These are phyloP conservation scores for Rehmannia glutinosa DNA, from an alignment of 257 asterid genomes.

Conservation along the genomic window DNA sequence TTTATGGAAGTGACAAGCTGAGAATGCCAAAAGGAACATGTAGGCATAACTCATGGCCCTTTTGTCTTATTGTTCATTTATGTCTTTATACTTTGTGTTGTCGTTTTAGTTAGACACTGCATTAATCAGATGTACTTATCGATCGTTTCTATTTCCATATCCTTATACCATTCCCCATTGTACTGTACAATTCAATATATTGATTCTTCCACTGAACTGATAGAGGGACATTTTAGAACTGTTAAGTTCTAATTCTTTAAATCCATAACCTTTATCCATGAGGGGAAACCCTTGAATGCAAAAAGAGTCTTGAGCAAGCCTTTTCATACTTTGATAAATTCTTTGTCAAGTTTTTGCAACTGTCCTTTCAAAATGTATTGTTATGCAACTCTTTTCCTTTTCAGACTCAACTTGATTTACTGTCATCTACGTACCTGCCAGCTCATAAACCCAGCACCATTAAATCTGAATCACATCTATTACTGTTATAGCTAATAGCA, in stretches of 20 bases:
- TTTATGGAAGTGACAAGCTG: background rate
- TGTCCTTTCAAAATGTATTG: no score
- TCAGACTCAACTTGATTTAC: slow-evolving; percentile 5
- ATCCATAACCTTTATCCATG: no score
- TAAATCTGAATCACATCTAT: background rate
- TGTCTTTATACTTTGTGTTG: background rate
- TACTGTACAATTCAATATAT: no score
- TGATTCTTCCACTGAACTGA: no score
- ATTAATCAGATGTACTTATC: background rate
- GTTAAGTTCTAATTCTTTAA: no score
- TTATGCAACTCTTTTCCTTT: background rate
- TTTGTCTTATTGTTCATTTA: background rate
- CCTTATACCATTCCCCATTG: no score
- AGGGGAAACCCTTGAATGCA: no score
- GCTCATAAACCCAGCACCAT: background rate
- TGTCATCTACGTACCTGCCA: background rate
- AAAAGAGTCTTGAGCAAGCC: no score
- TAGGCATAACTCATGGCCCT: background rate
- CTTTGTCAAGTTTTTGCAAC: no score
- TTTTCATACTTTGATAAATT: no score
- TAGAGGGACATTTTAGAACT: no score
- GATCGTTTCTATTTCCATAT: no score
- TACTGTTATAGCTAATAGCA: background rate
- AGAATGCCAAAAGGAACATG: background rate
- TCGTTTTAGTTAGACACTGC: background rate